Percentiles rank a stretch among this genome's conserved stretches.
These are phyloP conservation scores for Carex cristatella DNA, from an alignment of 176 grass and related monocot species.

Conservation along the genomic window DNA sequence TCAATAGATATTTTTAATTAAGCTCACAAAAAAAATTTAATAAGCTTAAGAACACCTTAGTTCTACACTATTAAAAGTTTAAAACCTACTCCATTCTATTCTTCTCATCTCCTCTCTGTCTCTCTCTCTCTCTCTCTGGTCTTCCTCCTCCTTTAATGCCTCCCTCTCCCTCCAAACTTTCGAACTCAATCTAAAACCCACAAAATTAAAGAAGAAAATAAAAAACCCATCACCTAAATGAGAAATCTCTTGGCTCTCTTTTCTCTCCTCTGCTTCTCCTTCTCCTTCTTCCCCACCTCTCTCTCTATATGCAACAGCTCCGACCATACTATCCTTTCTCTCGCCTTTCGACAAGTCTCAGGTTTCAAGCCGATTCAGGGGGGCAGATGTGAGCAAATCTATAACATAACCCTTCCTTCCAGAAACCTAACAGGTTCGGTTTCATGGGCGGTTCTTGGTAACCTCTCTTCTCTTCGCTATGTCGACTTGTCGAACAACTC, in stretches of 20 bases:
- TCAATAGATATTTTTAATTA: too few species aligned
- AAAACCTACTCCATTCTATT: constrained; percentile 5
- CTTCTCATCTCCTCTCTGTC: neutral
- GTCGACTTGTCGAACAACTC: constrained; percentile 69
- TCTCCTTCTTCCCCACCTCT: constrained; percentile 15
- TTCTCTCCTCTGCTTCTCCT: neutral
- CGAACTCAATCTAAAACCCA: constrained; percentile 5
- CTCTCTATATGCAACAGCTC: constrained; percentile 7
- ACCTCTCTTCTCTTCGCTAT: constrained; percentile 37
- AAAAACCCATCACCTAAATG: neutral
- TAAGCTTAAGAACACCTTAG: too few species aligned
- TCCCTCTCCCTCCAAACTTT: neutral
- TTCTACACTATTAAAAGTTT: too few species aligned
- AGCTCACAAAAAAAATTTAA: too few species aligned
- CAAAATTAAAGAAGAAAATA: neutral
- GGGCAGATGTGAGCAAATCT: constrained; percentile 13
- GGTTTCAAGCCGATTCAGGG: constrained; percentile 21
- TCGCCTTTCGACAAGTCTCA: constrained; percentile 46
- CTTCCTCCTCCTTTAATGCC: constrained; percentile 14
- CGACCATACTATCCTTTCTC: constrained; percentile 33
- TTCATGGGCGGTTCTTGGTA: constrained; percentile 36
- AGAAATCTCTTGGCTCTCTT: neutral
- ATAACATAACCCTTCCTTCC: constrained; percentile 30
- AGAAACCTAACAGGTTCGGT: constrained; percentile 44
- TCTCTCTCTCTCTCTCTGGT: neutral